Evolutionary conservation across 148 eudicot species (phyloP), one percentile per base, ranked within the genome.

Genomic region (Drosera capensis): DNA sequence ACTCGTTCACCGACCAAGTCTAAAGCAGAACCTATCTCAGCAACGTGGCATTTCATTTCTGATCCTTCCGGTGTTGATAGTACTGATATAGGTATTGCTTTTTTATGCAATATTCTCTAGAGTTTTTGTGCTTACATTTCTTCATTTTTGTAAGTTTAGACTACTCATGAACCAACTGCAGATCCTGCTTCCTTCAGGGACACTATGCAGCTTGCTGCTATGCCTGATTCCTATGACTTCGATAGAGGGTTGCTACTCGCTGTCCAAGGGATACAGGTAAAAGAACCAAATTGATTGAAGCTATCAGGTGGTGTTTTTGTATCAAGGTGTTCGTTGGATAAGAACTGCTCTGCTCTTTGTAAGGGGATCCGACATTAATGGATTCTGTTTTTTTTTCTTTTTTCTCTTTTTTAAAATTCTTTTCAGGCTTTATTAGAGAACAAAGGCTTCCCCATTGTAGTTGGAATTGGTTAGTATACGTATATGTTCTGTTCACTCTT

Each of bases 1-100:
- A 90, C 99, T 35, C 79, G 99, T 14, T 90, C 99, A 22, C 99
- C 99, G 24, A 90, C 95, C 51, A 90, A 90, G 67, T 78, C 99
- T 34, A 73, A 71, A 64, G 64, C 78, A 77, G 99, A 85, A 44
- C 95, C 99, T 45, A 74, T 90, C 12, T 51, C 79, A 42, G 94
- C 94, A 44, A 76, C 86, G 45, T 90, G 99, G 99, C 80, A 74
- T 59, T 90, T 90, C 61, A 62, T 74, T 34, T 59, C 74, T 36
- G 85, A 74, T 63, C 68, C 68, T 45, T 55, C 69, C 40, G 53
- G 60, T 55, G 51, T 54, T 45, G 76, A 65, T 62, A 45, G 63
- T 62, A 66, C 80, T 43, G 57, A 51, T 46, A 54, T 49, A 65
- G 93, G 99, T 90, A n/a, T n/a, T n/a, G n/a, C n/a, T n/a, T n/a